phyloP scores from a whole-genome alignment of 805 yeast species.

The Candida pseudofarinosa region DNA sequence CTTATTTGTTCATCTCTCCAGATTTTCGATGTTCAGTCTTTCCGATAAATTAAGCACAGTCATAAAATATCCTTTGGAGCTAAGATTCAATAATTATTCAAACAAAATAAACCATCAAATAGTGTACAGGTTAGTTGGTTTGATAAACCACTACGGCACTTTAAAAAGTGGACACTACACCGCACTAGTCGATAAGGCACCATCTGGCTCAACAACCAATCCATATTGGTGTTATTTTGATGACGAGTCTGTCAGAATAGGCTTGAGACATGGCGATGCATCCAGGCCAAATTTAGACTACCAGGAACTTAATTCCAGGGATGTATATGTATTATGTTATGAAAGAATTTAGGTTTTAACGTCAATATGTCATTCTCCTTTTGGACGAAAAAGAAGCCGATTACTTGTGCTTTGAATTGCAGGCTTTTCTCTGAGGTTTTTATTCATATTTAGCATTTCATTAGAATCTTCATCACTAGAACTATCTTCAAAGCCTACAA shows the following conservation, averaged over 20 bases:
- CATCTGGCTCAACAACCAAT: conserved; percentile 24
- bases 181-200: conserved; percentile 39
- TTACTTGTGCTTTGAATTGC: neutral
- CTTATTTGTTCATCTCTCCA: conserved; percentile 37
- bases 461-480: conserved; percentile 7
- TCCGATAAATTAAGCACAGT: conserved; percentile 49
- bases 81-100: conserved; percentile 39
- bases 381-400: neutral
- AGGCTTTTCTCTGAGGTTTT: neutral
- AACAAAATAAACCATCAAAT: conserved; percentile 25
- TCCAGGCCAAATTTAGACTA: conserved; percentile 27
- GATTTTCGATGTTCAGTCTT: conserved; percentile 46
- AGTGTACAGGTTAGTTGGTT: conserved; percentile 53
- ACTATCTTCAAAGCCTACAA: conserved; percentile 10
- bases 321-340: conserved; percentile 70
- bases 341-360: conserved; percentile 28
- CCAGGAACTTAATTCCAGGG: conserved; percentile 42
- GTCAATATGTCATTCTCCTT: neutral
- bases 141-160: conserved; percentile 69
- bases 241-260: conserved; percentile 55
- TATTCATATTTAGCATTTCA: neutral
- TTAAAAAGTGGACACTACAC: conserved; percentile 77
- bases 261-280: conserved; percentile 44
- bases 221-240: conserved; percentile 74
- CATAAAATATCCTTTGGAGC: conserved; percentile 52